Evolutionary conservation across 179 eudicot species (phyloP).

Genomic region (Vitellaria paradoxa): DNA sequence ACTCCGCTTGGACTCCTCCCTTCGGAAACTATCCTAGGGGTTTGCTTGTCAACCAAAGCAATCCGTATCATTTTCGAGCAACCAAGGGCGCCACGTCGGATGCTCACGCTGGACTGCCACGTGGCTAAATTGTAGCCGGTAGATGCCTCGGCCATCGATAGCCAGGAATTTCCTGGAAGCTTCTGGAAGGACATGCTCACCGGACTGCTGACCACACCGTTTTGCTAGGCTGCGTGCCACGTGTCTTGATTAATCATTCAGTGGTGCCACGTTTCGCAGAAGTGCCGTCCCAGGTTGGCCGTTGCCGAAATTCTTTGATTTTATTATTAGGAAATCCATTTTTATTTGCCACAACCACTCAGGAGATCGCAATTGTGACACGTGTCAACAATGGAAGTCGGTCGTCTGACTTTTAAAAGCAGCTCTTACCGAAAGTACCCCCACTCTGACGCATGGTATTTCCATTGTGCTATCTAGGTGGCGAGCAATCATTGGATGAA

Average conservation of each 20-base stretch:
- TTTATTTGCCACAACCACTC: background rate
- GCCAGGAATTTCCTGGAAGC: slow-evolving; percentile 69
- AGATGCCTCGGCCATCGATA: slow-evolving; percentile 25
- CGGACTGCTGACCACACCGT: background rate
- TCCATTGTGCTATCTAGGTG: too few species aligned
- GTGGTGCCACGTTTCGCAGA: slow-evolving; percentile 25
- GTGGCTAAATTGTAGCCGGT: slow-evolving; percentile 50
- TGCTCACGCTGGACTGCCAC: slow-evolving; percentile 46
- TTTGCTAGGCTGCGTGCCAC: too few species aligned
- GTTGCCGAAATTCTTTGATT: background rate
- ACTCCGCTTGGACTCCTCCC: background rate
- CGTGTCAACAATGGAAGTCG: background rate
- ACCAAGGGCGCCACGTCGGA: slow-evolving; percentile 69
- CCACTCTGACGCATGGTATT: too few species aligned
- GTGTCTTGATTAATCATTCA: too few species aligned
- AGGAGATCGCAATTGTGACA: background rate
- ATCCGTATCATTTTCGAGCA: slow-evolving; percentile 60
- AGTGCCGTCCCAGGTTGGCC: background rate
- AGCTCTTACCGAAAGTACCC: background rate
- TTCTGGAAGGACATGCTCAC: slow-evolving; percentile 57
- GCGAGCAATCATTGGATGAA: too few species aligned
- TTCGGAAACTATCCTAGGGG: slow-evolving; percentile 16
- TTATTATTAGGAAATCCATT: background rate
- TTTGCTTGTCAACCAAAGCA: slow-evolving; percentile 8
- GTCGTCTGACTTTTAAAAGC: background rate